Percentiles rank a stretch among this genome's conserved stretches.
Conservation (phyloP, 2,329 filamentous ascomycete species). For the Colletotrichum falcatum region DNA sequence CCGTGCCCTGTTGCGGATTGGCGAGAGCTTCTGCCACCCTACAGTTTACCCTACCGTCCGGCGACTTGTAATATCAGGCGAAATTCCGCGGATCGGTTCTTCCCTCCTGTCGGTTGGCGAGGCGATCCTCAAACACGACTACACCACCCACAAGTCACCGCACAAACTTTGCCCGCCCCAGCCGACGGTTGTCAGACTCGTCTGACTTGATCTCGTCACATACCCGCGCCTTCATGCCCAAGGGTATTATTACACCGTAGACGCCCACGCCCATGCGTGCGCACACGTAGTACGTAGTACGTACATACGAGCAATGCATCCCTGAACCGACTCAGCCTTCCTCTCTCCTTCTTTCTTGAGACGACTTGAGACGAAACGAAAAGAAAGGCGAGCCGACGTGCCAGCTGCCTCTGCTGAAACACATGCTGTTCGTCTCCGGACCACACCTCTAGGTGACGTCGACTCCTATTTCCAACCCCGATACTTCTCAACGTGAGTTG, state of each 20-base stretch:
- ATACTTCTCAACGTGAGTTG: conserved; percentile 23
- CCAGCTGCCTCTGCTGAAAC: conserved; percentile 32
- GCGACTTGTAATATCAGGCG: background rate
- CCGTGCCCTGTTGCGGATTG: background rate
- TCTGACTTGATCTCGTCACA: conserved; percentile 16
- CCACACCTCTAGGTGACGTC: conserved; percentile 10
- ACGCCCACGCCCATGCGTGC: background rate
- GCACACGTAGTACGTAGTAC: background rate
- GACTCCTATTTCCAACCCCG: conserved; percentile 9
- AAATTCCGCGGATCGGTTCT: background rate
- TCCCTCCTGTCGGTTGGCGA: background rate
- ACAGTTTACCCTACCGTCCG: too few species aligned
- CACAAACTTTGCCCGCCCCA: conserved; percentile 24
- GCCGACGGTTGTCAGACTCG: conserved; percentile 10
- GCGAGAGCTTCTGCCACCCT: background rate
- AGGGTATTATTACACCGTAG: background rate
- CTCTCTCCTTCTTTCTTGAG: background rate
- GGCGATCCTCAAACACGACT: conserved; percentile 22
- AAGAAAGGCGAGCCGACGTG: conserved; percentile 31
- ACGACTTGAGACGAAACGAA: conserved; percentile 27
- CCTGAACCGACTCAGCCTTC: conserved; percentile 14
- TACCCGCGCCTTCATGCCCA: background rate
- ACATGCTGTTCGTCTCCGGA: background rate
- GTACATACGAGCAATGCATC: conserved; percentile 1
- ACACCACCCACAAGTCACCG: conserved; percentile 22